These are phyloP conservation scores for Taiozyma sp. DNA, from an alignment of 1,139 yeast species.

Conservation along the genomic window DNA sequence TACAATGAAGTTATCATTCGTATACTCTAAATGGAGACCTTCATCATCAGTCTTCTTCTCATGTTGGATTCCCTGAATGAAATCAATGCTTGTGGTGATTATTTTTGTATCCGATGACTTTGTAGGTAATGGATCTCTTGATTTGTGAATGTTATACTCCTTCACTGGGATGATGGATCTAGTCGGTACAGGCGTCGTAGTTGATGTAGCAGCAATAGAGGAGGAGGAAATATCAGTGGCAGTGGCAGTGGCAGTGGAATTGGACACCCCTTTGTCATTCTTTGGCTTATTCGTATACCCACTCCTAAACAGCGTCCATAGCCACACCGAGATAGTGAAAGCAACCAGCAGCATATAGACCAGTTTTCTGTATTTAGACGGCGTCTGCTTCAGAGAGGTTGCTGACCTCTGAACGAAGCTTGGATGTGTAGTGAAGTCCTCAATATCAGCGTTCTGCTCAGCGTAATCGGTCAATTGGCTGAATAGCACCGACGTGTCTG, in stretches of 20 bases:
- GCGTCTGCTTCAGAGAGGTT: background rate
- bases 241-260: background rate
- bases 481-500: background rate
- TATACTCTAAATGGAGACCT: constrained; percentile 26
- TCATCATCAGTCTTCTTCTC: constrained; percentile 27
- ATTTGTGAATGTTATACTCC: constrained; percentile 8
- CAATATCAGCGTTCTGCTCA: background rate
- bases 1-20: constrained; percentile 12
- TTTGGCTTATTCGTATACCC: background rate
- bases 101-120: constrained; percentile 1
- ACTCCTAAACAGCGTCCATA: background rate
- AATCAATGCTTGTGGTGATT: constrained; percentile 18
- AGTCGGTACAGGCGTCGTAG: background rate
- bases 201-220: background rate
- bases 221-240: background rate
- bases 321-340: background rate
- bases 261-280: background rate
- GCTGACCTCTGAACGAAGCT: constrained; percentile 4
- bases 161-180: constrained; percentile 3
- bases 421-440: constrained; percentile 5
- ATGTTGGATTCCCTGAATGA: constrained; percentile 24
- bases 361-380: background rate
- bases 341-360: background rate
- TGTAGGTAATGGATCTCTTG: constrained; percentile 12
- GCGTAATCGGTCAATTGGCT: constrained; percentile 3